Base-by-base conservation (phyloP, 176 grass and related monocot species). In the Oryza officinalis region DNA sequence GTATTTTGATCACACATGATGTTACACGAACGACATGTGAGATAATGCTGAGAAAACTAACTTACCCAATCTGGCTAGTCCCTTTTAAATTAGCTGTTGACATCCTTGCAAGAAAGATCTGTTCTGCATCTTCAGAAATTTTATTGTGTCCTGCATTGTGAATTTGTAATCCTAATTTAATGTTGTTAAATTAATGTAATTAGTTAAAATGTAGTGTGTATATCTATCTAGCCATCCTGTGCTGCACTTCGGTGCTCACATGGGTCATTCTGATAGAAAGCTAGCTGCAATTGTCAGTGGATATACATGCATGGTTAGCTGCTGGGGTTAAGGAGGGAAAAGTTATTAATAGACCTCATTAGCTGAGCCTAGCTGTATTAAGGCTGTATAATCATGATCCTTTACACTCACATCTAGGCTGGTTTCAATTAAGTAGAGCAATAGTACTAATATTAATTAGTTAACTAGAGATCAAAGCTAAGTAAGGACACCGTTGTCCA, bases 371-470 rank as follows among this genome's bases (percentile, higher is more conserved):
- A 90, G 88, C 79, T 90, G 88, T 82, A 18, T 27, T 32, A 80
- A 57, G 67, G 20, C 67, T 82, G 60, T 78, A 78, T 78, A 73
- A 67, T n/a, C 67, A 63, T 68, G 79, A 75, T 90, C 60, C 88
- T 63, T 78, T 82, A 78, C 83, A 86, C 88, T 23, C 79, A 23
- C n/a, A 67, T 74, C 88, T 86, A 86, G 88, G 74, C 74, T 90
- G 83, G 70, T 67, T 77, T 64, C 46, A 86, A 61, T 74, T 76
- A 71, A 82, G 73, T 78, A 86, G 69, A 22, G 68, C 27, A 64
- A 10, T 20, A 17, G 45, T 76, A 38, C 49, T 35, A 73, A n/a
- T 73, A 59, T 4, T 79, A 83, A 60, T 54, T 78, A 78, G n/a
- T 61, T 61, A 61, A 61, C 3, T 61, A 27, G 71, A 72, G 72